Base-by-base conservation (phyloP, 1,139 yeast species). In the Diutina rugosa region DNA sequence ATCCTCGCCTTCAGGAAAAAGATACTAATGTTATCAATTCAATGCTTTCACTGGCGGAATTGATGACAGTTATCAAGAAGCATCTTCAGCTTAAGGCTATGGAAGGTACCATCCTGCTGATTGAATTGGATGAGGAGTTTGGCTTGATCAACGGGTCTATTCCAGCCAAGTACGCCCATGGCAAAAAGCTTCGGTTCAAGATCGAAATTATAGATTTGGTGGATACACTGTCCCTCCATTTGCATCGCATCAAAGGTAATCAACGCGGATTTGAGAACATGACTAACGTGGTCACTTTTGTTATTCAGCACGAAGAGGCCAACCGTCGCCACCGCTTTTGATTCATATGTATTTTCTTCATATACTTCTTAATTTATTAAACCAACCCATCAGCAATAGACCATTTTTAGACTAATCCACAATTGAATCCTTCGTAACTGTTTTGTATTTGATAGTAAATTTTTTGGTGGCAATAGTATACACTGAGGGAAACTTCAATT, bases 241-340 rank as follows among this genome's bases (percentile, higher is more conserved):
- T 85, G 60, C 75, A 74, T 53, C 82, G 81, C 67, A 70, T 77
- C 48, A 81, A 80, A 61, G 93, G 93, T n/a, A 81, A 87, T n/a
- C 72, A 76, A n/a, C 82, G 79, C 67, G 81, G 87, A 21, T 83
- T 85, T 67, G 73, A 69, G 54, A 82, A 80, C 64, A 72, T 86
- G 61, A 74, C 76, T 18, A 72, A 71, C 38, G 85, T 84, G 61
- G 78, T 76, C 29, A 61, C 68, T 16, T 74, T 67, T 58, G 69
- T 75, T 32, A 68, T 76, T 44, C 67, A 67, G 58, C 70, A 71
- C 57, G 77, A 73, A 58, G 78, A 74, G 16, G 53, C 53, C n/a
- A 49, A 38, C 18, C 53, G 53, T 16, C 44, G 53, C 28, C 51
- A 47, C 29, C 38, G 30, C 16, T 47, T 47, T 28, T 47, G 30